Percentiles rank a stretch among this genome's conserved stretches.
phyloP scores from a whole-genome alignment of 2,329 filamentous ascomycete genomes.

The Calonectria fujianensis region DNA sequence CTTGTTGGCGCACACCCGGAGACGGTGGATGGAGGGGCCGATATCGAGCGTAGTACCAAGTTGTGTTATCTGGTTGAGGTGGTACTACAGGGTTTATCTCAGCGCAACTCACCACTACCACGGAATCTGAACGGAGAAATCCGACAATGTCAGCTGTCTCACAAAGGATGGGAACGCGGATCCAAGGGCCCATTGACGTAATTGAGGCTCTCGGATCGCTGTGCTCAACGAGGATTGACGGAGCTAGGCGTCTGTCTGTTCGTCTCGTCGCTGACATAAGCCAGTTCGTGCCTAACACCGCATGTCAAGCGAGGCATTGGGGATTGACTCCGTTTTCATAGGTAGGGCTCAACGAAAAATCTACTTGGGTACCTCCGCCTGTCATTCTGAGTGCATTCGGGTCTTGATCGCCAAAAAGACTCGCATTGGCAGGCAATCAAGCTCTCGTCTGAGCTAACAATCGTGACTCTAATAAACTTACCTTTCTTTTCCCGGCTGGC shows the following conservation, averaged over 20 bases:
- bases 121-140: neutral
- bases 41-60: conserved; percentile 15
- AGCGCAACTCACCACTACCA: conserved; percentile 22
- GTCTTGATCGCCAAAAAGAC: neutral
- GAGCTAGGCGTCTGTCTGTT: conserved; percentile 9
- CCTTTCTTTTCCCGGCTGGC: neutral
- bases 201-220: conserved; percentile 13
- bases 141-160: neutral
- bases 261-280: conserved; percentile 38
- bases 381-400: neutral
- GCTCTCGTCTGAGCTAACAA: neutral
- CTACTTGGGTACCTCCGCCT: conserved; percentile 8
- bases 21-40: conserved; percentile 29
- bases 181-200: conserved; percentile 17
- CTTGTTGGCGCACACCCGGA: neutral
- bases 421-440: neutral
- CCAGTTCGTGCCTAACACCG: conserved; percentile 32
- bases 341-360: conserved; percentile 7
- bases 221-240: conserved; percentile 1
- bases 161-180: neutral
- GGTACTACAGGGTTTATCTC: conserved; percentile 15
- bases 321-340: conserved; percentile 10
- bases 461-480: neutral
- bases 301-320: conserved; percentile 28
- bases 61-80: conserved; percentile 23